phyloP scores from a whole-genome alignment of 345 rosid genomes.

The Brassica cretica region DNA sequence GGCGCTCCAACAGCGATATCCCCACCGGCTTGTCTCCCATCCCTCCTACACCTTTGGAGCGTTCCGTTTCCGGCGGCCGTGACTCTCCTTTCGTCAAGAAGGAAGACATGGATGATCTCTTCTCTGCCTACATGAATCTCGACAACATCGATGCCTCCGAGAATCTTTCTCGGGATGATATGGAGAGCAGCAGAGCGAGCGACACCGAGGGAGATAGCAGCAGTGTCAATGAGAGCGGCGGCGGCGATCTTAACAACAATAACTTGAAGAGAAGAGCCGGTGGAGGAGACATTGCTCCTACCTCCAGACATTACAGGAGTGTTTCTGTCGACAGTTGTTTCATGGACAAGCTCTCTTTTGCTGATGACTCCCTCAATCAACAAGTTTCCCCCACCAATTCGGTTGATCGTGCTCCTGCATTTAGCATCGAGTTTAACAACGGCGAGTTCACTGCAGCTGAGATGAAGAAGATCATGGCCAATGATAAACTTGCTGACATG shows the following conservation, averaged over 20 bases:
- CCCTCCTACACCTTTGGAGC: slow-evolving; percentile 49
- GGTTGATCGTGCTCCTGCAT: slow-evolving; percentile 53
- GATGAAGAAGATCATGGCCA: slow-evolving; percentile 90
- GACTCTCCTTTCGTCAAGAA: slow-evolving; percentile 54
- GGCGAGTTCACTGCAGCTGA: slow-evolving; percentile 87
- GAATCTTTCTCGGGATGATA: slow-evolving; percentile 47
- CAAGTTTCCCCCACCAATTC: slow-evolving; percentile 71
- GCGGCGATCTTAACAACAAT: background rate
- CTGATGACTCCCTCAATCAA: slow-evolving; percentile 72
- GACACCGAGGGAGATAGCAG: slow-evolving; percentile 94
- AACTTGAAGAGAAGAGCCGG: slow-evolving; percentile 53
- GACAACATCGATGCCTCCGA: slow-evolving; percentile 82
- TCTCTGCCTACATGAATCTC: slow-evolving; percentile 94
- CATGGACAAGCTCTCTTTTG: slow-evolving; percentile 74
- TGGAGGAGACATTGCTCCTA: slow-evolving; percentile 72
- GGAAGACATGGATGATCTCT: slow-evolving; percentile 77
- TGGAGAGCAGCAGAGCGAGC: slow-evolving; percentile 86
- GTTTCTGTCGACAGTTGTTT: slow-evolving; percentile 88
- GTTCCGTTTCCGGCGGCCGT: slow-evolving; percentile 38
- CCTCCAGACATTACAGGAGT: slow-evolving; percentile 81
- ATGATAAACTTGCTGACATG: slow-evolving; percentile 92
- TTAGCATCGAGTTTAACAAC: slow-evolving; percentile 86
- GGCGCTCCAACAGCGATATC: slow-evolving; percentile 87
- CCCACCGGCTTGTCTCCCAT: slow-evolving; percentile 49
- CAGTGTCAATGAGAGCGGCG: slow-evolving; percentile 66